These are phyloP conservation scores for Tolypocladium tropicale DNA, from an alignment of 2,329 filamentous ascomycete species.

Conservation along the genomic window DNA sequence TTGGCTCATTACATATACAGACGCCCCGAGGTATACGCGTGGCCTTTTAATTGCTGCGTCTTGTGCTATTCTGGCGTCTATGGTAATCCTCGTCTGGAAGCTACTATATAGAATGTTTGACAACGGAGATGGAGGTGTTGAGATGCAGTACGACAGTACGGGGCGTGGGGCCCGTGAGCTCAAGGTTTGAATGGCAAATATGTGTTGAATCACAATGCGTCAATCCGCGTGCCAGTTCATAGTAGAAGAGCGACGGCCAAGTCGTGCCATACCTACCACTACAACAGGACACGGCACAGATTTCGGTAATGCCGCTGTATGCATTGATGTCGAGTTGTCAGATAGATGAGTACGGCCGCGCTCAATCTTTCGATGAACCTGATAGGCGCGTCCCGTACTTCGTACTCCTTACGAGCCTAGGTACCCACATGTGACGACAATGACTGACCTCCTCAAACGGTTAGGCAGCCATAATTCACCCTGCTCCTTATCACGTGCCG, in stretches of 20 bases:
- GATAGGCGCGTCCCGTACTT: neutral
- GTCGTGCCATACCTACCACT: neutral
- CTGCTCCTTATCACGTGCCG: neutral
- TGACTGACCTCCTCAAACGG: neutral
- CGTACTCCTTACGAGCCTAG: too few species aligned
- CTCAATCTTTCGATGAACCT: neutral
- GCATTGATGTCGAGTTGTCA: too few species aligned
- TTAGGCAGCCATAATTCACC: neutral
- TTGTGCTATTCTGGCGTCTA: neutral
- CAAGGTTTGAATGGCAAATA: neutral
- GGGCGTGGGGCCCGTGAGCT: neutral
- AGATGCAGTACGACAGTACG: neutral
- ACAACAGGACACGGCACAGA: neutral
- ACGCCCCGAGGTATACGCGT: neutral
- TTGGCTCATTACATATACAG: neutral
- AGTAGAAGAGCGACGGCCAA: too few species aligned
- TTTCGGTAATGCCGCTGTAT: too few species aligned
- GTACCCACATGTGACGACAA: too few species aligned
- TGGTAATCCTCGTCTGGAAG: neutral
- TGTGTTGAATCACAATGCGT: neutral
- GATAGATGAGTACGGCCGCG: neutral
- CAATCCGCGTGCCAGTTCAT: neutral
- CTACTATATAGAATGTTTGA: neutral
- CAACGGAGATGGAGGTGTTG: neutral
- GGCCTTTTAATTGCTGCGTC: neutral